phyloP scores from a whole-genome alignment of 2,329 filamentous ascomycete species.

The Fusarium tanahbumbuense region DNA sequence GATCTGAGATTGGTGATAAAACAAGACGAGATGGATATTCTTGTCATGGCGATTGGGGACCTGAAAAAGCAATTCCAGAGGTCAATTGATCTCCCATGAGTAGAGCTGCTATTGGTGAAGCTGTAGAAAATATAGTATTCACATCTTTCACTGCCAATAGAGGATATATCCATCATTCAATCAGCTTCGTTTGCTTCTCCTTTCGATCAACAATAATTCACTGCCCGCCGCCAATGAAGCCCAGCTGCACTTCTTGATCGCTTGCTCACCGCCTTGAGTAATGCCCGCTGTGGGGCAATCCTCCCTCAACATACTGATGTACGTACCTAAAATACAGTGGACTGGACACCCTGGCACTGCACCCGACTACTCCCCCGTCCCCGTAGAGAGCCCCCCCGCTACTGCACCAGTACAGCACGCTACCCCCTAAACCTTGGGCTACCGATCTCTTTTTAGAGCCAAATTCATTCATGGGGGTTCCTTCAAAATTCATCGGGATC shows the following conservation, averaged over 20 bases:
- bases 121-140: neutral
- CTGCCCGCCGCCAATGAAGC: slow-evolving; percentile 1
- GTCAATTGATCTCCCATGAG: neutral
- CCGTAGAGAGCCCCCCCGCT: slow-evolving; percentile 32
- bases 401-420: slow-evolving; percentile 16
- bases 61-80: neutral
- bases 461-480: slow-evolving; percentile 34
- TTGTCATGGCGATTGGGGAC: neutral
- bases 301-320: slow-evolving; percentile 25
- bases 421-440: slow-evolving; percentile 35
- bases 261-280: slow-evolving; percentile 43
- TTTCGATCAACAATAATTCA: slow-evolving; percentile 23
- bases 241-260: slow-evolving; percentile 6
- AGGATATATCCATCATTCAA: slow-evolving; percentile 4
- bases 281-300: slow-evolving; percentile 43
- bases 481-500: slow-evolving; percentile 45
- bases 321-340: slow-evolving; percentile 11
- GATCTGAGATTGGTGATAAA: slow-evolving; percentile 8
- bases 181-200: slow-evolving; percentile 4
- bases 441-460: slow-evolving; percentile 41
- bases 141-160: neutral
- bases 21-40: neutral
- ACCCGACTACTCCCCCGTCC: slow-evolving; percentile 10
- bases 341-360: slow-evolving; percentile 30
- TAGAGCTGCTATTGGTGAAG: neutral